Evolutionary conservation across 1,284 basidiomycete genomes (phyloP), one percentile per base, ranked within the genome.

Genomic region (Ceratobasidium sp.): DNA sequence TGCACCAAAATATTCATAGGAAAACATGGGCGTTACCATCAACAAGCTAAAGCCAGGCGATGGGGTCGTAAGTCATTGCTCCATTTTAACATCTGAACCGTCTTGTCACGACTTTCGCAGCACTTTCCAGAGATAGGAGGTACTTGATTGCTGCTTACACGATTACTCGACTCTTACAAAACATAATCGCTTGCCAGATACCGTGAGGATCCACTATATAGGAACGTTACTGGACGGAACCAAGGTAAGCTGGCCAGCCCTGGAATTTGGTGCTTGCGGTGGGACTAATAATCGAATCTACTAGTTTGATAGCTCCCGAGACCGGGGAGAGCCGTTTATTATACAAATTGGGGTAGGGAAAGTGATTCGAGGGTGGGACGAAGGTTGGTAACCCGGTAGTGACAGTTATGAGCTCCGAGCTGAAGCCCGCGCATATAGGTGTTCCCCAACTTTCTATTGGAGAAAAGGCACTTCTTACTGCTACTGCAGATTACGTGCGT

Each of bases 331-430:
- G 62, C 90, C 94, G 1, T 96, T 96, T 84, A 83, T 86, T 81
- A 95, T 92, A 32, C 82, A 88, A 81, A 96, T 97, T 80, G 94
- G 93, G 74, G 87, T 91, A 61, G 92, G 92, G 52, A 91, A 91
- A 83, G 94, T 96, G 74, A 96, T 96, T 85, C 91, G 88, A 83
- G 95, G 95, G 52, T 97, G 95, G 95, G 95, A 97, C 82, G 94
- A 96, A 85, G 94, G 95, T 93, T 81, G 82, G 87, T 85, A 34
- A 17, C 29, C 32, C 40, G 2, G 19, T 54, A 29, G 17, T 59
- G 29, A 13, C 11, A 13, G 6, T 34, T 13, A 59, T 4, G 15
- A 32, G 19, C 22, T 19, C 13, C 19, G n/a, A 29, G 19, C 54
- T 71, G 7, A 43, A 46, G 40, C 34, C 44, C 7, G 19, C 40